Base-by-base conservation (phyloP, 2,329 filamentous ascomycete species). In the Calonectria hawksworthii region DNA sequence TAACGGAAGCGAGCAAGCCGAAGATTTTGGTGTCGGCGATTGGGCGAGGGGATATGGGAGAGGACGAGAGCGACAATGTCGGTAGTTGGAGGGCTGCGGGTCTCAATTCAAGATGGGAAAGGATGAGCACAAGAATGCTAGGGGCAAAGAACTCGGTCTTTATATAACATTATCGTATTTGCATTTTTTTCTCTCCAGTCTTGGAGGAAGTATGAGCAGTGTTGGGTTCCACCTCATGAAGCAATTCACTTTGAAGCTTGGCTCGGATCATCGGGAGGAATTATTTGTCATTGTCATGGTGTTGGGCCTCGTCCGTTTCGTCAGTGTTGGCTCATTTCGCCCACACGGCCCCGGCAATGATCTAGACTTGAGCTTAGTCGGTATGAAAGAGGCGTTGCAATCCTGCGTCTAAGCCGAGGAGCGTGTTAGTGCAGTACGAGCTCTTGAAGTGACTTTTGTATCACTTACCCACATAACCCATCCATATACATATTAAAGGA, bases 251-350 rank as follows among this genome's bases (percentile, higher is more conserved):
- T 51, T 28, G 34, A 38, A 56, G 44, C 41, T 50, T 54, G 69
- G 63, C 70, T 70, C 70, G 75, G 64, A 21, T 44, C 44, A 44
- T 76, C 71, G 73, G 73, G 30, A 70, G 28, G 32, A 26, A 23
- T 11, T 54, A 71, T 51, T 64, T 32, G 54, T 30, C 30, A 56
- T 34, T 59, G 61, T 44, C 68, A 44, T 41, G 23, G 36, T 52
- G 67, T 52, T 36, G 44, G 36, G 26, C 44, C 47, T 72, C 63
- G 70, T 72, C 51, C 38, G 56, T 70, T 74, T 79, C 73, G 76
- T 79, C 78, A 81, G 76, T 63, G 59, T 80, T 78, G 74, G 76
- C 76, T 80, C 78, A 77, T 80, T 36, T 50, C 66, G 66, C 75
- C 73, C 72, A 44, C 47, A 74, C 71, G 44, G 64, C 50, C 65